Evolutionary conservation across 139 green algal genomes (phyloP), one percentile per base, ranked within the genome.

Genomic region (Chlamydomonas sphaeroides): DNA sequence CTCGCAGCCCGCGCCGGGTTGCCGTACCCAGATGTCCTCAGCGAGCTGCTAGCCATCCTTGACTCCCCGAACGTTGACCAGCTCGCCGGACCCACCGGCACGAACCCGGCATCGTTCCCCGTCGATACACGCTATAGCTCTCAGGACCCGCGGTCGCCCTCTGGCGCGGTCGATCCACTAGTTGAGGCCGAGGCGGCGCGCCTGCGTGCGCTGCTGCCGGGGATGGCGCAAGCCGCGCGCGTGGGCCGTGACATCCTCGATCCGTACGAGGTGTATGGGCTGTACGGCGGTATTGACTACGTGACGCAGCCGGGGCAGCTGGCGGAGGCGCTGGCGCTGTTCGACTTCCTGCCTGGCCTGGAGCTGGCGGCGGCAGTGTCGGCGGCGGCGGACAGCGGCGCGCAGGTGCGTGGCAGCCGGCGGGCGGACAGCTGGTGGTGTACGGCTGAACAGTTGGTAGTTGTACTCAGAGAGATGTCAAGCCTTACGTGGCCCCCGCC

Each of bases 231-330:
- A 25, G 33, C 62, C 2, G 68, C 57, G 11, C 57, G 68, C 2
- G 41, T 86, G 30, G 80, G 70, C 11, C 67, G 62, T 1, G 80
- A 86, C 71, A 63, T 86, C 32, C n/a, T 86, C 62, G 80, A 86
- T 48, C 80, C 80, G 3, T 80, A 66, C 45, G 80, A 86, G 71
- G 62, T 74, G 62, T 23, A 71, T 1, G 83, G 79, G 23, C 21
- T 71, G 79, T 87, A 84, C 57, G 26, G 72, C 17, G 66, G 70
- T 5, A n/a, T 67, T 7, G 83, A 87, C 6, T 69, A 79, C 35
- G 83, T 65, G 26, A 48, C 74, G 6, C 57, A 18, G 42, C 74
- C 74, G 0, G n/a, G 1, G 41, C 83, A 87, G 68, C n/a, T 74
- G 35, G 56, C 59, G 33, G 38, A 72, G 32, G 73, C 74, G 8